Base-by-base conservation (phyloP, 2,329 filamentous ascomycete species). In the Pochonia chlamydosporia region DNA sequence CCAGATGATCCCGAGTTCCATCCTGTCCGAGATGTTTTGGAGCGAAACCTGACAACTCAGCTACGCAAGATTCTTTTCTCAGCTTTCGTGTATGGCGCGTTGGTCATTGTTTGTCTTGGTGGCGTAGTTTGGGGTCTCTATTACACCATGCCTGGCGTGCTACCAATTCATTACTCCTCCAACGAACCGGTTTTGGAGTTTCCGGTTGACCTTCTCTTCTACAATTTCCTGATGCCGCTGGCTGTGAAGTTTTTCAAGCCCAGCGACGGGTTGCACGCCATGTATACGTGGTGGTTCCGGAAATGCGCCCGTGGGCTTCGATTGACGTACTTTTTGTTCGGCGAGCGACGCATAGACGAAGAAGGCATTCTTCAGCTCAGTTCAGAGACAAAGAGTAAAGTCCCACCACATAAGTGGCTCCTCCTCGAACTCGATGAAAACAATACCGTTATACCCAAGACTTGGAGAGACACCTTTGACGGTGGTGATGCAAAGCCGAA, bases 1-100 rank as follows among this genome's bases (percentile, higher is more conserved):
- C 93, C 93, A 6, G 95, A 99, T 64, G 93, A 99, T 65, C 93
- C 95, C 8, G 96, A 93, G 11, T 99, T 99, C 65, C 93, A 99
- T 63, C 93, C 93, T 0, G 92, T 99, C 5, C 87, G 95, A 31
- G 93, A 99, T 65, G 93, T 99, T 11, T 78, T 99, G 16, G 93
- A 99, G 65, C 84, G 93, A 28, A 95, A 86, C 56, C 85, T 99
- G 42, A 84, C 87, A 11, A 96, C 91, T 0, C 93, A 99, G 66
- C 79, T 99, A 28, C 84, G 92, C 47, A 99, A 99, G 69, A 99
- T 99, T 42, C 78, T 91, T 2, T 97, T 97, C 61, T 96, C 91
- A 52, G 95, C 91, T 14, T 81, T 97, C 48, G 91, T 99, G 3
- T 99, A 99, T 58, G 95, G 93, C 28, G 89, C 87, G 0, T 72